Base-by-base conservation (phyloP, 208 protist species). In the Dictyostelium gargantuum region DNA sequence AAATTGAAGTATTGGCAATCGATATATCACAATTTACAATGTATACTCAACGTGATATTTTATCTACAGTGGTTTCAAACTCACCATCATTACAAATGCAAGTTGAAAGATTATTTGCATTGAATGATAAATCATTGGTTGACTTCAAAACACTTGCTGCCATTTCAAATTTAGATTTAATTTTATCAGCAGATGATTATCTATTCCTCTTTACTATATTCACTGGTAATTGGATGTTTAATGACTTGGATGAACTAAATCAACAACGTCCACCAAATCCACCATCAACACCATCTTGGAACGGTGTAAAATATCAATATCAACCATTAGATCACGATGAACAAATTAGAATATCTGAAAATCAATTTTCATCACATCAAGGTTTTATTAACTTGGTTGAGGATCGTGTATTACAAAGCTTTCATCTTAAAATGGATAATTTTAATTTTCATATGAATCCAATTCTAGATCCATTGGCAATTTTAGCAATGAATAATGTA, bases 211-310 rank as follows among this genome's bases (percentile, higher is more conserved):
- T 79, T 29, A 79, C 17, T 5, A 52, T 89, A 4, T 89, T 89
- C 40, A 89, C 82, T 63, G 50, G 68, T 15, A 74, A 89, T 32
- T 89, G 82, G 82, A 79, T 89, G 82, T 21, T 44, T 42, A 40
- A 74, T 29, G 40, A 50, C 15, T 13, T 40, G 23, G 17, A 8
- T 0, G 63, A 40, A 17, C 6, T 35, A 32, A 6, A 10, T 1
- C 17, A 5, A 6, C 15, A 1, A 50, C 13, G 10, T 23, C 50
- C 68, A 68, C 82, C 82, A 0, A 38, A 68, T 26, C 38, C 82
- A 63, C 82, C 82, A 23, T 54, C 82, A 13, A 1, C 40, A 23
- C 82, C 82, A 15, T 10, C 9, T 11, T 79, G 17, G 6, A 70
- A 75, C 48, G 32, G 26, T 17, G 15, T 17, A 10, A 63, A 11